Evolutionary conservation across 305 asterid species (phyloP), one percentile per base, ranked within the genome.

Genomic region (Striga hermonthica): DNA sequence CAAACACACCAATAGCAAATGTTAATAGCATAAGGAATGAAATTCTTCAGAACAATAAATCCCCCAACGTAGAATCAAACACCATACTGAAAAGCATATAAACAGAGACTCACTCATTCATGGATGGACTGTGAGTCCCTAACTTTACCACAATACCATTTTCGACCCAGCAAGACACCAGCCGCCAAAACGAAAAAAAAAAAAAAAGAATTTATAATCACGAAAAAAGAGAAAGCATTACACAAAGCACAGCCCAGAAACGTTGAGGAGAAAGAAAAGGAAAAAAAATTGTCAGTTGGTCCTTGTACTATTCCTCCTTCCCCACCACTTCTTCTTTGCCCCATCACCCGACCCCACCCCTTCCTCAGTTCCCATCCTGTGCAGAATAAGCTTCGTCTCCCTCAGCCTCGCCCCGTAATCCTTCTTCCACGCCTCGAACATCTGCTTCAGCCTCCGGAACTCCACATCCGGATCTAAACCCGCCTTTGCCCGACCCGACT

Each of bases 351-450:
- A 68, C 38, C 85, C 13, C 35, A 13, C 37, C 38, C 37, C 79
- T 34, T 78, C 89, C 54, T 83, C 91, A 49, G 58, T 79, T 12
- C 91, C 95, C 36, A 89, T 83, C 76, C 83, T 86, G 69, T 82
- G 73, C 44, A 89, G 77, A 55, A 89, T 79, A 67, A 82, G 85
- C 78, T 89, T 89, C 1, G 95, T 89, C 74, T 89, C 96, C 75
- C 92, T 82, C 74, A 89, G 63, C 68, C 96, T 80, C 4, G 87
- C 52, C 28, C 86, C 87, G 9, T 89, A 89, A 73, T 89, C 96
- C 60, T 87, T 89, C 81, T 89, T 89, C 96, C 96, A 89, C 52
- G 82, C 78, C 65, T 89, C 96, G 60, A 89, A 89, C 91, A 86
- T 81, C 65, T 85, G 89, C 81, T 85, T 89, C 79, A 89, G 70